Evolutionary conservation across 306 rosid species (phyloP).

Genomic region (Trichosanthes cucumerina): DNA sequence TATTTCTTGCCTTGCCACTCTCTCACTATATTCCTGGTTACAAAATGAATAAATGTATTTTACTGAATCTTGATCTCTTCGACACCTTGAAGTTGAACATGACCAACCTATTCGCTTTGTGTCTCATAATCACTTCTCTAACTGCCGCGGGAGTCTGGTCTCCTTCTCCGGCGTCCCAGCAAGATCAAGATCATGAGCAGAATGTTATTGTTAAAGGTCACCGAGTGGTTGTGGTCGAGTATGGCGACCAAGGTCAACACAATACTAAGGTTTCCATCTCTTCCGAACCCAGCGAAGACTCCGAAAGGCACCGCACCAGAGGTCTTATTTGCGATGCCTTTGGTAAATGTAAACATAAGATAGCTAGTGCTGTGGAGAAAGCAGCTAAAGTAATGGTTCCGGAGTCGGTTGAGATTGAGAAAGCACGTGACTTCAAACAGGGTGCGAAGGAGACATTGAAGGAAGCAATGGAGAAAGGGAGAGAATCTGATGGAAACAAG

Average conservation of each 20-base stretch:
- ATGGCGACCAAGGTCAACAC: conserved; percentile 34
- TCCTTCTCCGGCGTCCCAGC: conserved; percentile 23
- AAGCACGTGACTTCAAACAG: conserved; percentile 14
- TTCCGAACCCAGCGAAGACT: conserved; percentile 18
- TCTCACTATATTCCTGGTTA: neutral
- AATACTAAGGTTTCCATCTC: conserved; percentile 62
- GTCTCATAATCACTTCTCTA: conserved; percentile 42
- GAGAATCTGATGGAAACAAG: neutral
- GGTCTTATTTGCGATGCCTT: conserved; percentile 61
- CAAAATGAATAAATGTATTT: neutral
- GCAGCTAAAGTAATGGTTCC: conserved; percentile 30
- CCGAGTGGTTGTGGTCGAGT: conserved; percentile 59
- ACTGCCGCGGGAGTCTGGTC: conserved; percentile 43
- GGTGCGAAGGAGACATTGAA: conserved; percentile 10
- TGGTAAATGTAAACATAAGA: conserved; percentile 55
- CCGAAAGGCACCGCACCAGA: conserved; percentile 9
- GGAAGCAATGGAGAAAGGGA: conserved; percentile 8
- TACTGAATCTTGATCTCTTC: neutral
- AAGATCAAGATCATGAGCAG: neutral
- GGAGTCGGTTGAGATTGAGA: neutral
- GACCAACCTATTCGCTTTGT: conserved; percentile 47
- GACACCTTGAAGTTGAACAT: conserved; percentile 10
- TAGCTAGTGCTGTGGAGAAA: conserved; percentile 30
- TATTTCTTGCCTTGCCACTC: neutral
- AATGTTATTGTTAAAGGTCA: conserved; percentile 54